Base-by-base conservation (phyloP, 225 moss, liverwort and hornwort genomes). In the Antitrichia curtipendula region DNA sequence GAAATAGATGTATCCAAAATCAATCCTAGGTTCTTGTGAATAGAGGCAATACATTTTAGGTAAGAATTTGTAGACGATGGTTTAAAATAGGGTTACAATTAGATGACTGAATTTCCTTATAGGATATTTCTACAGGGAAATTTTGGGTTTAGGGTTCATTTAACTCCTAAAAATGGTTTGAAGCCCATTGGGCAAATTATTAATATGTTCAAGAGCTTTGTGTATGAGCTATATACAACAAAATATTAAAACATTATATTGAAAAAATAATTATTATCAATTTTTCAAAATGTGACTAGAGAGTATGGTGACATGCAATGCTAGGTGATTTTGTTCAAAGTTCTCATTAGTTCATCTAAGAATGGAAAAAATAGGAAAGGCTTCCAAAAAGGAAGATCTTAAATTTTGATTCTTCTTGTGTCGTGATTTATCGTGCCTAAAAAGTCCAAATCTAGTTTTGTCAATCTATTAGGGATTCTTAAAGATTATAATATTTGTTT, bases 21-120 rank as follows among this genome's bases (percentile, higher is more conserved):
- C 6, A 10, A 10, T 3, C 6, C 0, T 7, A 2, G 1, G 1
- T 49, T 49, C 4, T 74, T 1, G 12, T 74, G 3, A 19, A 74
- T 74, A 1, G 2, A 31, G 4, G 31, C 7, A 49, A 6, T 49
- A 74, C 6, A 49, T 43, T 49, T 31, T 4, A 47, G 7, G 11
- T 17, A 6, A 19, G 7, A 49, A 31, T 49, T 19, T 49, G 1
- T 31, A 31, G 7, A 12, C 0, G 7, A 12, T 16, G 11, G 17
- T 29, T 45, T 45, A 3, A 4, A 0, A 47, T 29, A 72, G 1
- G 7, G 24, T 72, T 2, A 28, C 18, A 18, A 29, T 10, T 45
- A 72, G 18, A 29, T 45, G 29, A 72, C n/a, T n/a, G n/a, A 45
- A 15, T 45, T 45, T 16, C 3, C 14, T 69, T 40, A 8, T 68